Base-by-base conservation (phyloP, 371 early-diverging fungal species). In the Mortierella sp. region DNA sequence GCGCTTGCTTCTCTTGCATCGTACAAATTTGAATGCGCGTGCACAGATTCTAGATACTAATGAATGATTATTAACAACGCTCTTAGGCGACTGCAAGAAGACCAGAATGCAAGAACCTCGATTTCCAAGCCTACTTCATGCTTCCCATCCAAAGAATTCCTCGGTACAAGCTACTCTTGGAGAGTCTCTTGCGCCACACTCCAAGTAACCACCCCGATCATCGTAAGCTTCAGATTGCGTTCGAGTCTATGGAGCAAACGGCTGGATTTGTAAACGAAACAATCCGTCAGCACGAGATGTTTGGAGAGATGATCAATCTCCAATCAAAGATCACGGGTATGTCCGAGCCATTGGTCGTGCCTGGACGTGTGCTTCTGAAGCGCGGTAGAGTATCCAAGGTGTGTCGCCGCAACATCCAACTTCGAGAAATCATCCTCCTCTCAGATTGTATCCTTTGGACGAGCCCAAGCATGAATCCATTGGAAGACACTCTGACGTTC, bases 141-240 rank as follows among this genome's bases (percentile, higher is more conserved):
- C 81, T 95, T 40, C 96, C 96, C 6, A 92, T 96, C 52, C 96
- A 96, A 78, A 85, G 96, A 11, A 89, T 96, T 53, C 95, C 94
- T 41, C 90, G 96, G 16, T 96, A 96, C 87, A 86, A 85, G 71
- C 82, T 96, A 65, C 83, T 96, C 15, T 86, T 96, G 28, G 91
- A 92, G 67, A 87, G 90, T 38, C 81, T 96, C 45, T 84, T 93
- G 22, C 87, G 85, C 21, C 83, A 87, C 70, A 95, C 95, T 0
- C 84, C 88, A 4, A 67, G 60, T 0, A 83, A 71, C 45, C 96
- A 96, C 68, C 87, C 88, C 1, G 96, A 96, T 68, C 85, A 87
- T 55, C 69, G 69, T 21, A 77, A 77, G 58, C 85, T 95, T 16
- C 80, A 70, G 47, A 73, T 70, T 1, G 95, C 96, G 7, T 86